Base-by-base conservation (phyloP, 2,329 filamentous ascomycete genomes). In the Exophiala oligosperma region DNA sequence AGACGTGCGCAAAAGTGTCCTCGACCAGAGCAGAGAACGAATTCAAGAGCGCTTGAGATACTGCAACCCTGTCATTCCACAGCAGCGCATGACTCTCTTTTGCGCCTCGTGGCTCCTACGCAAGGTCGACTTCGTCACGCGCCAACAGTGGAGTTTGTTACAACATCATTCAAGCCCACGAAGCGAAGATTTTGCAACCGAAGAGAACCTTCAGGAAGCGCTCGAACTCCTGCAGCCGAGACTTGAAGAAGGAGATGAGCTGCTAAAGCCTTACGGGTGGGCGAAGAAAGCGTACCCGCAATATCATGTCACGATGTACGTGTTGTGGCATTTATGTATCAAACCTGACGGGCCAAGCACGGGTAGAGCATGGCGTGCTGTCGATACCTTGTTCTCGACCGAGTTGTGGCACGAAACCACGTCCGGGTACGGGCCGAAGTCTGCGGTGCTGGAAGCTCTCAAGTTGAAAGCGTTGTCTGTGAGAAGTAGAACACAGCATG, bases 41-140 rank as follows among this genome's bases (percentile, higher is more conserved):
- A 71, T 83, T 2, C 77, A 83, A 54, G 74, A 79, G 12, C 74
- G 76, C 52, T 65, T 83, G 11, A 72, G 73, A 38, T 71, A 81
- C 37, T 80, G 78, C 60, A 83, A 85, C 53, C 79, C 80, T 63
- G 76, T 78, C 0, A 74, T 84, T 1, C 83, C 83, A 3, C 63
- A 68, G 0, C 68, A 24, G 72, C 74, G 2, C 64, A 73, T 54
- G 71, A 71, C 1, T 56, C 70, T 7, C 55, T 67, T 0, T 66
- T 73, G 0, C 65, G 68, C 0, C 66, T 64, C 0, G 60, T 74
- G 8, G 64, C 76, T 5, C 40, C 72, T 1, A 63, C 66, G 8
- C 2, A 77, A 77, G 59, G 57, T 73, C 5, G 73, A 74, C 53
- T 66, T 75, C 37, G 69, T 72, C 35, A 65, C 67, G 8, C 66